Base-by-base conservation (phyloP, 1,284 basidiomycete species). In the Cutaneotrichosporon spelunceum region DNA sequence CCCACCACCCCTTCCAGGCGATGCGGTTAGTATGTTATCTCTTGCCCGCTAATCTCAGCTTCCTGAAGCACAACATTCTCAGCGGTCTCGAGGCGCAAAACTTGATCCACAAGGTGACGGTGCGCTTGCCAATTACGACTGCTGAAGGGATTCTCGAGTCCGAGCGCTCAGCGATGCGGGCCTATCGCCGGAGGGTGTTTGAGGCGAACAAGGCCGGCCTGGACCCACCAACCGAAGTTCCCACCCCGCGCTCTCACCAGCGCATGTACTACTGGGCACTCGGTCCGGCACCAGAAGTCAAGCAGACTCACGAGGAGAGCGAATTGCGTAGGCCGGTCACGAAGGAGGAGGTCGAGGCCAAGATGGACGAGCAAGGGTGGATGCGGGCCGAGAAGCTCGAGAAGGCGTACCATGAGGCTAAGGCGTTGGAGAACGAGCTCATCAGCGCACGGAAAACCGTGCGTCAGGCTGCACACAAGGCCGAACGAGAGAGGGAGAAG, bases 1-100 rank as follows among this genome's bases (percentile, higher is more conserved):
- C 70, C 3, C 59, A 70, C 24, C 70, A 72, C 60, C 70, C 70
- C 2, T 72, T 72, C 60, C 60, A 67, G 34, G 61, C 59, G 26
- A 65, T 66, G 34, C 60, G 55, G 70, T 72, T 57, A 62, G 69
- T 55, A 19, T 11, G 2, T 11, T 21, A 0, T 8, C 21, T 7
- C 8, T 29, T 7, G 21, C 24, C 4, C 61, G 30, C 29, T 56
- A 2, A 59, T 16, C 24, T 36, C 50, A 72, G 70, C 29, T 70
- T 70, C 48, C 50, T 72, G 27, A 72, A 72, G 54, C 24, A 44
- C 11, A 67, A 62, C 27, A 57, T 72, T 10, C 65, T 72, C 11
- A 53, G 59, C 9, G 66, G 66, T 1, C 59, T 72, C 21, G 68
- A 68, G 56, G 54, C 61, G 11, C 66, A 66, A 21, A 62, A 62